Percentiles rank a stretch among this genome's conserved stretches.
Evolutionary conservation across 1,284 basidiomycete species (phyloP).

Genomic region (Boletus hoseneyae): DNA sequence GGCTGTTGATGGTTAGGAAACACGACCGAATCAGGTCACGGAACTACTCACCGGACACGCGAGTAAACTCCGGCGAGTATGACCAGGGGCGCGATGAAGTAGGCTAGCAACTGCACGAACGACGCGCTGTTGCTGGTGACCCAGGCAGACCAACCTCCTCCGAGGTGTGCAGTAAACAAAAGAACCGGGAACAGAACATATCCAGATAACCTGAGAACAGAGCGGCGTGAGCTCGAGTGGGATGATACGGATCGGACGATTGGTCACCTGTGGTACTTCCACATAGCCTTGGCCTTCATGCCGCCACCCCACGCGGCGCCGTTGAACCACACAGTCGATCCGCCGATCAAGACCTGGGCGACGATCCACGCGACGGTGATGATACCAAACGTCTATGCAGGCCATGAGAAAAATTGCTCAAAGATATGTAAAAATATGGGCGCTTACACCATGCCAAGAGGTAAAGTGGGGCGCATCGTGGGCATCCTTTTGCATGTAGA

Average conservation of each 20-base stretch:
- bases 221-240: not conserved
- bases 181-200: slow-evolving; percentile 58
- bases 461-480: slow-evolving; percentile 51
- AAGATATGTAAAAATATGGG: not conserved
- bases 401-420: not conserved
- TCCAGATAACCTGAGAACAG: slow-evolving; percentile 51
- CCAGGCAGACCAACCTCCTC: slow-evolving; percentile 65
- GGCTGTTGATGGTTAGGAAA: slow-evolving; percentile 28
- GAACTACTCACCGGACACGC: slow-evolving; percentile 42
- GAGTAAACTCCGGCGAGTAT: slow-evolving; percentile 39
- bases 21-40: not conserved
- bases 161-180: slow-evolving; percentile 56
- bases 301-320: slow-evolving; percentile 64
- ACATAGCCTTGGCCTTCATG: slow-evolving; percentile 60
- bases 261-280: slow-evolving; percentile 70
- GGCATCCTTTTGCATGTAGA: slow-evolving; percentile 53
- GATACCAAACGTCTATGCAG: slow-evolving; percentile 51
- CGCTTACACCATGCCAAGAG: slow-evolving; percentile 65
- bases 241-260: slow-evolving; percentile 4
- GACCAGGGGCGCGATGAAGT: slow-evolving; percentile 49
- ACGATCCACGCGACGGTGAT: slow-evolving; percentile 52
- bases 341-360: slow-evolving; percentile 54
- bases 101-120: slow-evolving; percentile 48
- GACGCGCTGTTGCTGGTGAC: slow-evolving; percentile 36
- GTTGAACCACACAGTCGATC: slow-evolving; percentile 65